Conservation (phyloP, 148 eudicot species). For the Fagopyrum esculentum region DNA sequence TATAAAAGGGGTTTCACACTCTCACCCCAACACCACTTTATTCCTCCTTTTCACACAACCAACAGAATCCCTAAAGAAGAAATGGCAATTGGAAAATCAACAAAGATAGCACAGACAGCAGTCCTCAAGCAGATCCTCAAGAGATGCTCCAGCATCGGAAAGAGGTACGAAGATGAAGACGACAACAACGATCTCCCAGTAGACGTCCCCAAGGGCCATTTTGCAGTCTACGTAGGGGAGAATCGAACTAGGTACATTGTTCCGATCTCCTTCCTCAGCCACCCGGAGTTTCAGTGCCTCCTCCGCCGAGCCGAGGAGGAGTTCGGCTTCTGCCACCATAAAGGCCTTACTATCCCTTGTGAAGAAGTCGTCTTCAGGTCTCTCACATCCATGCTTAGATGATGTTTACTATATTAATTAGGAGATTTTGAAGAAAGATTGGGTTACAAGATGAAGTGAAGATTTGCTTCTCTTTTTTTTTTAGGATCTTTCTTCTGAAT, state of each 20-base stretch:
- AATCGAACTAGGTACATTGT: conserved; percentile 71
- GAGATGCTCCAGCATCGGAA: conserved; percentile 76
- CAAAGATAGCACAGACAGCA: conserved; percentile 54
- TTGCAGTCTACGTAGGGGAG: conserved; percentile 75
- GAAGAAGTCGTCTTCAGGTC: conserved; percentile 74
- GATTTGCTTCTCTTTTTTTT: conserved; percentile 1
- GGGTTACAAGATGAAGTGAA: conserved; percentile 2
- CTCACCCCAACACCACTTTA: conserved; percentile 24
- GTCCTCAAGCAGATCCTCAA: conserved; percentile 65
- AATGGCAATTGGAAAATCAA: conserved; percentile 56
- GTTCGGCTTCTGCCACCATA: conserved; percentile 76
- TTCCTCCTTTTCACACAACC: not conserved
- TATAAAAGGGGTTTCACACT: conserved; percentile 41
- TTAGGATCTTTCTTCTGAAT: conserved; percentile 3
- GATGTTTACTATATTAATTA: conserved; percentile 10
- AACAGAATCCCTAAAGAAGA: not conserved
- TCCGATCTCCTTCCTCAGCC: conserved; percentile 61
- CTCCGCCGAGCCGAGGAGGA: conserved; percentile 76
- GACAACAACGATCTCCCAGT: conserved; percentile 48
- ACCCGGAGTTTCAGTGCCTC: conserved; percentile 67
- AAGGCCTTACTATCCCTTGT: conserved; percentile 86
- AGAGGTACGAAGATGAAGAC: conserved; percentile 27
- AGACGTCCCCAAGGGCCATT: conserved; percentile 91
- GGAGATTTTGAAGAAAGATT: not conserved
- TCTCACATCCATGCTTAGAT: conserved; percentile 64